A percentile compares a stretch with the other conserved stretches of the same genome.
phyloP scores from a whole-genome alignment of 176 grass and related monocot species.

The Musa beccarii region DNA sequence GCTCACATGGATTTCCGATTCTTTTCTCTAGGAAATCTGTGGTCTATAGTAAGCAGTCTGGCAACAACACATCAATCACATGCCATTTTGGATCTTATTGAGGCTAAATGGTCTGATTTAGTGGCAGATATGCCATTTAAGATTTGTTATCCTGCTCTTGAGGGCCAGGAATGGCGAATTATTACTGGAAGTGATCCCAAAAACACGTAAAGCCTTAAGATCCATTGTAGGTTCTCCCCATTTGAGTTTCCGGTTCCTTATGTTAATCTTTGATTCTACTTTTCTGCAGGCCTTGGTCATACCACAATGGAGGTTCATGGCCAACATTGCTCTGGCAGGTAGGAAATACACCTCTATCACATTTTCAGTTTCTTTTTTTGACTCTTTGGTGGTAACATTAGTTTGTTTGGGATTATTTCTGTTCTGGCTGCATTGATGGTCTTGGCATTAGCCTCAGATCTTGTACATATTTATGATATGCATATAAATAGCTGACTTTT shows the following conservation, averaged over 20 bases:
- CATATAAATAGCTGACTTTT: background rate
- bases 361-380: background rate
- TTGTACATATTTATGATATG: background rate
- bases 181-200: conserved; percentile 86
- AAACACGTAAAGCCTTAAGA: conserved; percentile 52
- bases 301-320: conserved; percentile 93
- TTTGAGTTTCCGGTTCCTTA: background rate
- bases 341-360: background rate
- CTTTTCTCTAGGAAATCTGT: conserved; percentile 76
- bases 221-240: background rate
- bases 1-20: conserved; percentile 88
- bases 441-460: background rate
- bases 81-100: conserved; percentile 80
- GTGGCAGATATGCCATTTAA: conserved; percentile 84
- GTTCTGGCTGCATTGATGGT: background rate
- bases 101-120: conserved; percentile 83
- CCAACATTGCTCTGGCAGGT: conserved; percentile 94
- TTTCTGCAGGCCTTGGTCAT: conserved; percentile 74
- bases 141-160: conserved; percentile 86
- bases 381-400: background rate
- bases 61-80: conserved; percentile 62
- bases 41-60: conserved; percentile 79
- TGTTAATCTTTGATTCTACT: conserved; percentile 17
- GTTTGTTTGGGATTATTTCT: background rate
- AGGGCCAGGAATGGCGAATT: conserved; percentile 80